Evolutionary conservation across 2,329 filamentous ascomycete species (phyloP), one percentile per base, ranked within the genome.

Genomic region (Mycosphaerella arachidis): DNA sequence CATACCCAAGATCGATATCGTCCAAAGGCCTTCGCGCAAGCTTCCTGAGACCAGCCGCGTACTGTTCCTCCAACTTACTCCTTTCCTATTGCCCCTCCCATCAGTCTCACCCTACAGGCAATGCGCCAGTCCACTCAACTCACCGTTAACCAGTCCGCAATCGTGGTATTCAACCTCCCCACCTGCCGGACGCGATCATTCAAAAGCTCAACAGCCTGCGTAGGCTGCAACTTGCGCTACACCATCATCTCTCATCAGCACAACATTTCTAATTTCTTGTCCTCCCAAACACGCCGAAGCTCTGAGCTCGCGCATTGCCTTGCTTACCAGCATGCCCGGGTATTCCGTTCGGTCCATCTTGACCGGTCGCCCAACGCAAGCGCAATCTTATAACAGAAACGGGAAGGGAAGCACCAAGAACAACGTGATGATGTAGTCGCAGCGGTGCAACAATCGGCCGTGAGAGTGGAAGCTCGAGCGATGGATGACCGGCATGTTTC

Each of bases 131-230:
- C 45, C 29, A 29, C 69, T 76, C 86, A 96, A 29, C 69, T 76
- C 86, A 96, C 92, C 87, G 93, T 89, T 63, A 99, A 84, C 91
- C 93, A 99, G 78, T 97, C 93, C 75, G 93, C 93, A 71, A 99
- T 91, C 73, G 97, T 91, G 68, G 81, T 78, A 76, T 99, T 97
- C 78, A 96, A 79, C 75, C 88, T 91, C 70, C 84, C 85, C 73
- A 97, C 93, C 76, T 91, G 85, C 76, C 89, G 90, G 68, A 97
- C 85, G 71, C 94, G 90, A 69, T 97, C 92, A 75, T 88, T 89
- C 70, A 97, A 84, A 61, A 91, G 84, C 57, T 85, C 83, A 43
- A 92, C 90, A 61, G 94, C 92, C 78, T 94, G 91, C 67, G 79
- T 79, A 29, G 94, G 93, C 75, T 90, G 86, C 70, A 99, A 83